These are phyloP conservation scores for Talaromyces sp. DNA, from an alignment of 2,329 filamentous ascomycete species.

Conservation along the genomic window DNA sequence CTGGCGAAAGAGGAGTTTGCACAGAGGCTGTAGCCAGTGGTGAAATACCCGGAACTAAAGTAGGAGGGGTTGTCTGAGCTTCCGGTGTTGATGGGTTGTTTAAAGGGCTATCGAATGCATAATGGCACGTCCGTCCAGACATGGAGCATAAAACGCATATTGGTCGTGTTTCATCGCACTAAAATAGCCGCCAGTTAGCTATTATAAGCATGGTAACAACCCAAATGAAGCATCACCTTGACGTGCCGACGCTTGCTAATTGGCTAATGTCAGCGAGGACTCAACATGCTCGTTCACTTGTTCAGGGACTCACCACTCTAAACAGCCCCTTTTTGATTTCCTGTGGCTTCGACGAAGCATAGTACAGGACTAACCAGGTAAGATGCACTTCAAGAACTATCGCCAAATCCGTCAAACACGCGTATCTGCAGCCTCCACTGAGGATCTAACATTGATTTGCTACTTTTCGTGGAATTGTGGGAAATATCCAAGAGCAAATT, in stretches of 20 bases:
- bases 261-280: neutral
- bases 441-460: neutral
- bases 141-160: constrained; percentile 11
- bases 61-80: neutral
- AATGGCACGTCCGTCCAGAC: constrained; percentile 12
- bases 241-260: constrained; percentile 13
- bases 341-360: constrained; percentile 15
- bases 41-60: neutral
- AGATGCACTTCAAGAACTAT: neutral
- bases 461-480: neutral
- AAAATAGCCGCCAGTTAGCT: neutral
- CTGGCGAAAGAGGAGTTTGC: neutral
- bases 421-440: neutral
- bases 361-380: neutral
- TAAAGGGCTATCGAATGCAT: neutral
- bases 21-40: neutral
- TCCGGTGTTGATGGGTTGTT: neutral
- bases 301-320: constrained; percentile 13
- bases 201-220: neutral
- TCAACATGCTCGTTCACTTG: neutral
- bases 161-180: constrained; percentile 15
- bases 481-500: neutral
- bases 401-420: neutral
- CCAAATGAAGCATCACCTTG: constrained; percentile 6
- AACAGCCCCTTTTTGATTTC: constrained; percentile 14